phyloP scores from a whole-genome alignment of 106 monocot species.

The Cymbidium sinense region DNA sequence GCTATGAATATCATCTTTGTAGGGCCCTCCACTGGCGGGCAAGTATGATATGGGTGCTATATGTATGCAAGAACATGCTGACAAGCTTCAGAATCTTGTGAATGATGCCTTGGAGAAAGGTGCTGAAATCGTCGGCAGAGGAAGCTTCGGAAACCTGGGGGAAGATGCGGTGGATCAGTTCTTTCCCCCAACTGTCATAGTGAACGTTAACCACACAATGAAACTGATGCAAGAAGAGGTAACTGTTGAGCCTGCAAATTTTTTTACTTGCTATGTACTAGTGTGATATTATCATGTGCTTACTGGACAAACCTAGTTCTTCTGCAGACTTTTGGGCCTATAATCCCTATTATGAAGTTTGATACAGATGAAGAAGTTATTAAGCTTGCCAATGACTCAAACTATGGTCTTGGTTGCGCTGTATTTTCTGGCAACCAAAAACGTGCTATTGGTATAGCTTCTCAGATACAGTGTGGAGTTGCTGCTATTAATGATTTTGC shows the following conservation, averaged over 20 bases:
- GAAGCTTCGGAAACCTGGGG: slow-evolving; percentile 87
- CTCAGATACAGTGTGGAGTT: slow-evolving; percentile 86
- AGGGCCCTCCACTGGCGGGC: slow-evolving; percentile 88
- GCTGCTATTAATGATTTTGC: slow-evolving; percentile 99
- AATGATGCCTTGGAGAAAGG: slow-evolving; percentile 96
- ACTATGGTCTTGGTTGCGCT: slow-evolving; percentile 96
- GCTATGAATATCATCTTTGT: background rate
- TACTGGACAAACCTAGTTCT: background rate
- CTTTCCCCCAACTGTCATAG: slow-evolving; percentile 89
- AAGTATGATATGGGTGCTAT: slow-evolving; percentile 99
- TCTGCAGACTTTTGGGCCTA: slow-evolving; percentile 93
- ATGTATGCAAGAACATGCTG: slow-evolving; percentile 96
- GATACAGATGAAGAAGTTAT: slow-evolving; percentile 86
- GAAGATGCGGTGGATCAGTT: slow-evolving; percentile 98
- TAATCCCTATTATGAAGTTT: slow-evolving; percentile 98
- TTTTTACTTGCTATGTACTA: background rate
- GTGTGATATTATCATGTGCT: background rate
- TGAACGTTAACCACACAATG: slow-evolving; percentile 92
- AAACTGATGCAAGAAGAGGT: slow-evolving; percentile 99
- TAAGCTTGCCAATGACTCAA: slow-evolving; percentile 90
- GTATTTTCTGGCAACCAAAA: slow-evolving; percentile 91
- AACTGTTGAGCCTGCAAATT: background rate
- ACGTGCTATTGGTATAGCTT: slow-evolving; percentile 83
- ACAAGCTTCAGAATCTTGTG: slow-evolving; percentile 92
- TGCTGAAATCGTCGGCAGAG: slow-evolving; percentile 86